Evolutionary conservation across 768 basidiomycete species (phyloP).

Genomic region (Mycena vitilis): DNA sequence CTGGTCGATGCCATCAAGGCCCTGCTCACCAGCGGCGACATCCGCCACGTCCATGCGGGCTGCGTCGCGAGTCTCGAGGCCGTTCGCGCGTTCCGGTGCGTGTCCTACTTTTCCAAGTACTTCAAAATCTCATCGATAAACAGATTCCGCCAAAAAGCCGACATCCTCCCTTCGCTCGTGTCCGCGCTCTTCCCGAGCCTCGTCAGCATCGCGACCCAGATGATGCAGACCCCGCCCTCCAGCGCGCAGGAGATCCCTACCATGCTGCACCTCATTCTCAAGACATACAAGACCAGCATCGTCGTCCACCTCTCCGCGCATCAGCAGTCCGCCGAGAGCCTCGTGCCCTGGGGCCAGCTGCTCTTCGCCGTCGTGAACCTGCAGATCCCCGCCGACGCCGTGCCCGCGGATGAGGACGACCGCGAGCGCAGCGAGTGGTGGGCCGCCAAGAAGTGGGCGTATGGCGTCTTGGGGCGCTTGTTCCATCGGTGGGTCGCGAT

Average conservation of each 20-base stretch:
- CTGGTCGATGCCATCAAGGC: conserved; percentile 75
- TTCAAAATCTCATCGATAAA: neutral
- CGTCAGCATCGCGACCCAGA: conserved; percentile 76
- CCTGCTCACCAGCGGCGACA: conserved; percentile 70
- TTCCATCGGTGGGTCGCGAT: conserved; percentile 70
- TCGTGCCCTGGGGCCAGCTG: conserved; percentile 90
- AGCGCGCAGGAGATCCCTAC: conserved; percentile 81
- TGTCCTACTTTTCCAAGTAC: no score
- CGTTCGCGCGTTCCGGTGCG: conserved; percentile 80
- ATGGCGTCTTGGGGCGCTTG: conserved; percentile 78
- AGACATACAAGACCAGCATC: conserved; percentile 87
- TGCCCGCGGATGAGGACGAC: conserved; percentile 80
- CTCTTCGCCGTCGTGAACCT: conserved; percentile 85
- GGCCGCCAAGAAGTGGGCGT: conserved; percentile 95
- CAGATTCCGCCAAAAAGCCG: conserved; percentile 77
- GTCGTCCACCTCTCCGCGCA: conserved; percentile 77
- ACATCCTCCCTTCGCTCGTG: conserved; percentile 69
- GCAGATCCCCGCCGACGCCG: conserved; percentile 69
- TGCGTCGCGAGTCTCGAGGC: conserved; percentile 83
- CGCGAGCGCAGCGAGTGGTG: conserved; percentile 88
- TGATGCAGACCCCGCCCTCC: conserved; percentile 72
- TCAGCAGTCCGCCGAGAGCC: conserved; percentile 78
- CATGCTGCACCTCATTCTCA: conserved; percentile 88
- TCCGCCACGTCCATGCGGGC: conserved; percentile 84
- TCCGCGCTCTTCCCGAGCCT: conserved; percentile 78